Evolutionary conservation across 768 basidiomycete genomes (phyloP).

Genomic region (Exidia glandulosa): DNA sequence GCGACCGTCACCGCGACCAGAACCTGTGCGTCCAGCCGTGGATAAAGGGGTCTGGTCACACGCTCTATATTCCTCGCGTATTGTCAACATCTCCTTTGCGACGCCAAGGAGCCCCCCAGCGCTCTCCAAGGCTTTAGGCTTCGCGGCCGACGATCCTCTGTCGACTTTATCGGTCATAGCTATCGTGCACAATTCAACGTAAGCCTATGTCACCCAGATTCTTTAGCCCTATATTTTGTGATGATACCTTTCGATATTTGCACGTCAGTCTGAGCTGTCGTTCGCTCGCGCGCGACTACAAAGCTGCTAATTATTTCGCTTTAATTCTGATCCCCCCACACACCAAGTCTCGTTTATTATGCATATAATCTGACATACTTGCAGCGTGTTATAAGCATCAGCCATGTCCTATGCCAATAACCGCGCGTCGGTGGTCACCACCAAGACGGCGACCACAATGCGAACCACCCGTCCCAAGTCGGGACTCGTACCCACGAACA

Average conservation of each 20-base stretch:
- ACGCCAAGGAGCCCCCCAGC: too few species aligned
- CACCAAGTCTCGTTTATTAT: not conserved
- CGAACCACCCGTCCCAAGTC: constrained; percentile 9
- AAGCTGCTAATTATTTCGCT: not conserved
- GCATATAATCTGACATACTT: not conserved
- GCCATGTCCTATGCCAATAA: not conserved
- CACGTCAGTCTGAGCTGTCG: not conserved
- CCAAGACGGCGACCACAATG: constrained; percentile 4
- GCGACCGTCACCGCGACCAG: too few species aligned
- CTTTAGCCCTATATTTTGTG: not conserved
- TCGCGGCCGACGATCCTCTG: not conserved
- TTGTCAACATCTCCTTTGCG: too few species aligned
- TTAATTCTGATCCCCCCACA: not conserved
- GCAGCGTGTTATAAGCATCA: not conserved
- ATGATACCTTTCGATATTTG: not conserved
- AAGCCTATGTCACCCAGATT: not conserved
- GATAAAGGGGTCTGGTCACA: too few species aligned
- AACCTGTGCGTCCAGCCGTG: too few species aligned
- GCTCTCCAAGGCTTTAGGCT: too few species aligned
- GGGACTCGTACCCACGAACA: constrained; percentile 69
- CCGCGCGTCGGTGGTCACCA: constrained; percentile 1
- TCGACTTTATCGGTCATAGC: not conserved
- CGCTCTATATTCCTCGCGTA: too few species aligned
- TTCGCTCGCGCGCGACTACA: not conserved
- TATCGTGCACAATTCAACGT: not conserved